phyloP scores from a whole-genome alignment of 768 basidiomycete genomes.

The Boletus bicolor region DNA sequence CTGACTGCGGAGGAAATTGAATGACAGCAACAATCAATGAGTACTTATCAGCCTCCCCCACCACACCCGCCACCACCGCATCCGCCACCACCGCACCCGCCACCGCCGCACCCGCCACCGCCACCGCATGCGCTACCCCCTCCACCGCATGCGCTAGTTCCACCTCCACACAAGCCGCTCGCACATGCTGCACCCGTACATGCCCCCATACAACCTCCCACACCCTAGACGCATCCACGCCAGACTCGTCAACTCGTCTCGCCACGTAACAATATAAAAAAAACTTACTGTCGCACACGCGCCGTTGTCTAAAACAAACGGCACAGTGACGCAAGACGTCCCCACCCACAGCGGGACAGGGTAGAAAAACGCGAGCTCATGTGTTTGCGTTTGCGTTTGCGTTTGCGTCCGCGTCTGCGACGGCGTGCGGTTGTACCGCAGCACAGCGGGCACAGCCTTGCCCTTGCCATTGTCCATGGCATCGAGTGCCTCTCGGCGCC shows the following conservation, averaged over 20 bases:
- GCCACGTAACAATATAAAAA: not conserved
- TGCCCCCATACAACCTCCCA: not conserved
- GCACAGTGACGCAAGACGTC: not conserved
- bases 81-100: not conserved
- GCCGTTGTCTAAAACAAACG: not conserved
- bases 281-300: slow-evolving; percentile 6
- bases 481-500: not conserved
- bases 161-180: not conserved
- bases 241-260: not conserved
- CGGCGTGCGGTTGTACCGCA: not conserved
- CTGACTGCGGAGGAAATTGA: not conserved
- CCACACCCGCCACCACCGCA: not conserved
- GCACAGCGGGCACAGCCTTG: not conserved
- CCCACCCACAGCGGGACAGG: slow-evolving; percentile 5
- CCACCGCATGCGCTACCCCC: too few species aligned
- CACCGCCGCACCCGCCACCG: not conserved
- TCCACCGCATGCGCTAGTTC: not conserved
- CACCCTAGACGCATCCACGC: not conserved
- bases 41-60: not conserved
- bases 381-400: not conserved
- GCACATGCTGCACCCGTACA: slow-evolving; percentile 1
- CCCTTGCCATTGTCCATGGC: not conserved
- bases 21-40: not conserved
- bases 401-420: too few species aligned
- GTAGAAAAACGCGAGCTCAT: slow-evolving; percentile 11